Evolutionary conservation across 108 stramenopile species (phyloP).

Genomic region (Pseudonitzschia delicatissima): DNA sequence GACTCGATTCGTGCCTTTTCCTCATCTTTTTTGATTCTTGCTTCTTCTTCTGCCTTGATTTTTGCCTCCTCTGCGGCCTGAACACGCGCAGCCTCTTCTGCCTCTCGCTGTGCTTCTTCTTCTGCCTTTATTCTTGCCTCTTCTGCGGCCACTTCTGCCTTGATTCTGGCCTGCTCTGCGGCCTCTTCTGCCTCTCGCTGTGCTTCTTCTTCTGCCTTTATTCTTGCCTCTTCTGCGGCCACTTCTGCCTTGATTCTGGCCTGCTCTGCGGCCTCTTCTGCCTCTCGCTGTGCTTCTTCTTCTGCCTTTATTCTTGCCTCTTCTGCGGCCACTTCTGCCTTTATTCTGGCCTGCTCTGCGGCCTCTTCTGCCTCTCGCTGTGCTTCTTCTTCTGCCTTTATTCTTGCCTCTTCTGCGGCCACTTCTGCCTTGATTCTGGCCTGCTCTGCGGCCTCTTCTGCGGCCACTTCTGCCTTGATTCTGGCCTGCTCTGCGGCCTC

Average conservation of each 20-base stretch:
- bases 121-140: not conserved
- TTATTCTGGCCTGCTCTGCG: not conserved
- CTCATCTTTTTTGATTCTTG: not conserved
- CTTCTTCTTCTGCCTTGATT: not conserved
- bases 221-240: not conserved
- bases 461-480: not conserved
- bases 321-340: no score
- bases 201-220: conserved; percentile 5
- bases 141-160: not conserved
- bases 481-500: not conserved
- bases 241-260: not conserved
- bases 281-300: not conserved
- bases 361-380: not conserved
- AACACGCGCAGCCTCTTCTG: not conserved
- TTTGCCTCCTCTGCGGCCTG: not conserved
- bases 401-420: not conserved
- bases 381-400: not conserved
- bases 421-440: not conserved
- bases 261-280: no score
- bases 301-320: not conserved
- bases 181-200: not conserved
- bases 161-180: not conserved
- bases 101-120: not conserved
- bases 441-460: no score
- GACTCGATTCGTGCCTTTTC: not conserved